Percentiles rank a stretch among this genome's conserved stretches.
Evolutionary conservation across 805 yeast genomes (phyloP).

Genomic region (Jamesozyma jinghongensis): DNA sequence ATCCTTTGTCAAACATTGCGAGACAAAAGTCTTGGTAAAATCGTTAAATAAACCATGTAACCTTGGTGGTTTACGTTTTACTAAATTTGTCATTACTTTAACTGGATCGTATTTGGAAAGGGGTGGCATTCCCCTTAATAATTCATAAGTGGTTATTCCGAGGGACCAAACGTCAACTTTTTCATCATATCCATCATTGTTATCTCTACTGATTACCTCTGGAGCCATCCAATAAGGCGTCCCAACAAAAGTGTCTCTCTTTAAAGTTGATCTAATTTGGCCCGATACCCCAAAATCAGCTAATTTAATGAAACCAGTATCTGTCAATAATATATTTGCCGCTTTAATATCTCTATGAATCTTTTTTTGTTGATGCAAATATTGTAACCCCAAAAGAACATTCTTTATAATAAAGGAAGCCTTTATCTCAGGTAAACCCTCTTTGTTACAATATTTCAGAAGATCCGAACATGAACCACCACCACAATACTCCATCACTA

Average conservation of each 20-base stretch:
- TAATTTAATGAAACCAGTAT: conserved; percentile 59
- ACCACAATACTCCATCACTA: conserved; percentile 91
- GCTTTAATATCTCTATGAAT: conserved; percentile 89
- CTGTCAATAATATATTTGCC: conserved; percentile 75
- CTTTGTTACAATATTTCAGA: conserved; percentile 34
- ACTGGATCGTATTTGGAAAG: conserved; percentile 62
- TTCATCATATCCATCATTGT: conserved; percentile 55
- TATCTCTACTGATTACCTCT: conserved; percentile 45
- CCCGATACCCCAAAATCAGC: conserved; percentile 95
- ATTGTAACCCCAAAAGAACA: conserved; percentile 60
- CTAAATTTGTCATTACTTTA: conserved; percentile 50
- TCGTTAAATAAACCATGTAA: conserved; percentile 25
- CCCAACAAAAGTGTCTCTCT: conserved; percentile 77
- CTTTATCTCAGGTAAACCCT: conserved; percentile 34
- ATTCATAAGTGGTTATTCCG: conserved; percentile 86
- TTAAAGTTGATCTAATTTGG: conserved; percentile 58
- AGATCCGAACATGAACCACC: conserved; percentile 87
- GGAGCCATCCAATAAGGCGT: conserved; percentile 99
- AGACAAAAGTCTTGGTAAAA: conserved; percentile 46
- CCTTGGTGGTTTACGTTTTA: conserved; percentile 29
- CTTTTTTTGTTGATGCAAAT: conserved; percentile 64
- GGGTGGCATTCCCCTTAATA: conserved; percentile 79
- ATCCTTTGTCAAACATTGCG: conserved; percentile 55
- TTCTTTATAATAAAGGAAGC: conserved; percentile 56
- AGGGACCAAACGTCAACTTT: conserved; percentile 94